Conservation (phyloP, 805 yeast species). For the Candida ficus region DNA sequence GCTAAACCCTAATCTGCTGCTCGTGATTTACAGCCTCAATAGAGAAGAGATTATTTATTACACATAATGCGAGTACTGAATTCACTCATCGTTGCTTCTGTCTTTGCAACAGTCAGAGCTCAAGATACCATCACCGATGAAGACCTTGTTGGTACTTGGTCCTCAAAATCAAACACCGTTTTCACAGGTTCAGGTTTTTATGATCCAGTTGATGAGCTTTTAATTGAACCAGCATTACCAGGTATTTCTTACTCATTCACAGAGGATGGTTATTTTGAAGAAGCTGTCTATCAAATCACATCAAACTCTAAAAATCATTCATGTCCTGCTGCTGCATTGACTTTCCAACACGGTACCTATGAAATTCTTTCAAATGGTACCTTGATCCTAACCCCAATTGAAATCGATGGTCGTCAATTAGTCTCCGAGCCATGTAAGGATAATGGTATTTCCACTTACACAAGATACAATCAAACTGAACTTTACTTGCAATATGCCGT, state of each 20-base stretch:
- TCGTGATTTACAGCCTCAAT: background rate
- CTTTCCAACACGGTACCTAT: conserved; percentile 87
- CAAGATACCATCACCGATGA: conserved; percentile 8
- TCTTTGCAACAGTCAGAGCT: background rate
- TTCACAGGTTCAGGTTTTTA: conserved; percentile 96
- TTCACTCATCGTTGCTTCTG: background rate
- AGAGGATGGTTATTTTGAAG: conserved; percentile 85
- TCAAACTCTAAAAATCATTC: conserved; percentile 68
- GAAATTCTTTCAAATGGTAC: conserved; percentile 59
- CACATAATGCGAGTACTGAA: conserved; percentile 1
- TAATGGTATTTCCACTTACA: conserved; percentile 53
- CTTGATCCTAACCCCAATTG: conserved; percentile 63
- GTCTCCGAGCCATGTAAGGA: conserved; percentile 83
- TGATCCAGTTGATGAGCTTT: conserved; percentile 92
- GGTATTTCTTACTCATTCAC: conserved; percentile 94
- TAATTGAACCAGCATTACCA: conserved; percentile 93
- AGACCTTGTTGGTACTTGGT: conserved; percentile 78
- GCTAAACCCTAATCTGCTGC: background rate
- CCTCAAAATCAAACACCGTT: conserved; percentile 88
- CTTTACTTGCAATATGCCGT: conserved; percentile 54
- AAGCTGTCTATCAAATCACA: conserved; percentile 76
- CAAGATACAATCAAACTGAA: conserved; percentile 68
- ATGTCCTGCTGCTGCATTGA: conserved; percentile 79
- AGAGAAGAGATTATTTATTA: too few relatives aligned
- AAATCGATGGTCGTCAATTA: conserved; percentile 89